Evolutionary conservation across 2,329 filamentous ascomycete genomes (phyloP), one percentile per base, ranked within the genome.

Genomic region (Ceratocystiopsis sp.): DNA sequence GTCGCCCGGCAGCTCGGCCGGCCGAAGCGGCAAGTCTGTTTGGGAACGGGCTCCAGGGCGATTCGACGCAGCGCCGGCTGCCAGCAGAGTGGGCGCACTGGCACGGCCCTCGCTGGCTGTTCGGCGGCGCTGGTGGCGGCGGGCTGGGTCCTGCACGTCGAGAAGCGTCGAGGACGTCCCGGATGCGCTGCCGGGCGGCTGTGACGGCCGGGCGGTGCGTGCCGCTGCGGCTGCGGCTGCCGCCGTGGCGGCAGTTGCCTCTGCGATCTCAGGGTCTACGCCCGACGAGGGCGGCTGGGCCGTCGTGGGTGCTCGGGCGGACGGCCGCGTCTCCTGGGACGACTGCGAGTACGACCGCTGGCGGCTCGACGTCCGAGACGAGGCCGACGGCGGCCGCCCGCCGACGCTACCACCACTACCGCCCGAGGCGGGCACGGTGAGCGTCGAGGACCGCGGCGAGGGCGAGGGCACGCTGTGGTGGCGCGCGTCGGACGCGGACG

Each of bases 11-110:
- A 44, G 35, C 36, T 46, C 42, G 4, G 21, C 41, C 3, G 66
- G 57, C 37, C 65, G 63, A 6, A 65, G 48, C 3, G 61, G 59
- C 10, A 85, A 61, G 53, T 86, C 80, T 2, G 74, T 80, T 39
- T 78, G 72, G 16, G 81, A 84, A 18, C 72, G 69, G 18, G 71
- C 65, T 13, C 73, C 69, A 37, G 69, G 67, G 42, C 66, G 63
- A 54, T 36, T 64, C 7, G 19, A 4, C 19, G 19, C 11, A 9
- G 32, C 11, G 32, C 19, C 19, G 19, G 19, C 4, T 21, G 19
- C 4, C 19, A 21, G 19, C 19, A 21, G 19, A 21, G 19, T 21
- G 19, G 19, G 19, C 19, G 19, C 76, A 8, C 67, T 61, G 48
- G 70, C 73, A 41, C 74, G 68, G n/a, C 65, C 62, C 9, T 63